These are phyloP conservation scores for Lactarius sanguifluus DNA, from an alignment of 768 basidiomycete species.

Conservation along the genomic window DNA sequence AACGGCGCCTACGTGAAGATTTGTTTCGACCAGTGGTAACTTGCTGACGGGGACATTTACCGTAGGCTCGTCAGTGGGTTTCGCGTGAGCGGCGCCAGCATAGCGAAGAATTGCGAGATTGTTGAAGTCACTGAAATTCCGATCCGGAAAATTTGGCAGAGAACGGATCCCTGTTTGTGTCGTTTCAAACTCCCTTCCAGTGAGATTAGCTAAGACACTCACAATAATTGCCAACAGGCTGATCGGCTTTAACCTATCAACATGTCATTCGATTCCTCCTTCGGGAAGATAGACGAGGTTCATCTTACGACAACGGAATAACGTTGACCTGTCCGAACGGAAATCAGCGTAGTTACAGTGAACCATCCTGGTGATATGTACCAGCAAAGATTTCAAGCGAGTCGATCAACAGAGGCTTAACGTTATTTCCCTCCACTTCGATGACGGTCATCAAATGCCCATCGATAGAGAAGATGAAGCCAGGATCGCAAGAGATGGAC, in stretches of 20 bases:
- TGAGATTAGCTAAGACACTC: neutral
- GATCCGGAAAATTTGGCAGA: neutral
- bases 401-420: constrained; percentile 17
- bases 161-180: constrained; percentile 1
- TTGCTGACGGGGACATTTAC: neutral
- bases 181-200: neutral
- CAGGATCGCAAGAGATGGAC: constrained; percentile 6
- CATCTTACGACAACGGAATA: constrained; percentile 11
- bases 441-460: constrained; percentile 25
- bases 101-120: constrained; percentile 29
- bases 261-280: neutral
- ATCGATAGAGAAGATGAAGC: constrained; percentile 21
- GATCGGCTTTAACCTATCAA: neutral
- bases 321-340: constrained; percentile 4
- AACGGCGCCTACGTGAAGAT: constrained; percentile 1
- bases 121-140: neutral
- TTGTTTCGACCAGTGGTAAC: neutral
- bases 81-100: constrained; percentile 10
- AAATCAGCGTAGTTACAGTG: neutral
- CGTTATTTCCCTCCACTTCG: constrained; percentile 24
- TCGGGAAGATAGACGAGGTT: neutral
- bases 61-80: constrained; percentile 13
- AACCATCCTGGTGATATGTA: neutral
- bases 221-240: constrained; percentile 4
- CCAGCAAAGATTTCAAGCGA: constrained; percentile 11